Conservation (phyloP, 805 yeast species). For the Yarrowia osloensis region DNA sequence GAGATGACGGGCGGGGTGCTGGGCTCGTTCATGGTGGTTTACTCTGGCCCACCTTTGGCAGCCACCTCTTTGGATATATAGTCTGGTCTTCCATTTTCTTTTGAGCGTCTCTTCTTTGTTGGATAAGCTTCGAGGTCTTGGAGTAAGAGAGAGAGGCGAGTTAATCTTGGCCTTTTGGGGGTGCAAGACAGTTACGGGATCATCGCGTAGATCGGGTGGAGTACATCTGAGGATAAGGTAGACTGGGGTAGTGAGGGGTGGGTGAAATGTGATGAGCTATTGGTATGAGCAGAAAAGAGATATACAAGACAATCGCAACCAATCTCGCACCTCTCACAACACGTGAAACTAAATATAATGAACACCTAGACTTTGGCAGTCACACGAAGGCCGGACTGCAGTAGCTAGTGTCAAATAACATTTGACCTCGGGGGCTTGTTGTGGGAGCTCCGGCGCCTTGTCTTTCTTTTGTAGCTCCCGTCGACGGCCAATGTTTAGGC, state of each 20-base stretch:
- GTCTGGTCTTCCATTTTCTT: neutral
- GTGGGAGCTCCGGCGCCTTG: neutral
- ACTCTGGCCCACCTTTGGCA: neutral
- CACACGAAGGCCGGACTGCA: neutral
- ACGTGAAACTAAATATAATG: neutral
- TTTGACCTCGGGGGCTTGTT: conserved; percentile 9
- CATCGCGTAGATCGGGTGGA: neutral
- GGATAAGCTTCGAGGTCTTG: neutral
- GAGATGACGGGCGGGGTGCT: conserved; percentile 1
- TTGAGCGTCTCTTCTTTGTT: neutral
- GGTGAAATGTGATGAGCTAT: no score
- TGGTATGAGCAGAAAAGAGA: no score
- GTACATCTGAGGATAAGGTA: no score
- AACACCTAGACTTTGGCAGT: neutral
- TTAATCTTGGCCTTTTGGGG: neutral
- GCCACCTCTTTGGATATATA: conserved; percentile 4
- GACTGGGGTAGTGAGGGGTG: no score
- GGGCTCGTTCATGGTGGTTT: neutral
- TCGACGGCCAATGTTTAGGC: neutral
- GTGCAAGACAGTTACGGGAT: neutral
- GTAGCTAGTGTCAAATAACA: neutral
- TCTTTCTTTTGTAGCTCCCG: neutral
- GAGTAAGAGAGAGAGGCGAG: neutral
- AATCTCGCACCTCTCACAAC: no score
- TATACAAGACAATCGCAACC: no score